Base-by-base conservation (phyloP, 2,329 filamentous ascomycete genomes). In the Grosmannia serpens region DNA sequence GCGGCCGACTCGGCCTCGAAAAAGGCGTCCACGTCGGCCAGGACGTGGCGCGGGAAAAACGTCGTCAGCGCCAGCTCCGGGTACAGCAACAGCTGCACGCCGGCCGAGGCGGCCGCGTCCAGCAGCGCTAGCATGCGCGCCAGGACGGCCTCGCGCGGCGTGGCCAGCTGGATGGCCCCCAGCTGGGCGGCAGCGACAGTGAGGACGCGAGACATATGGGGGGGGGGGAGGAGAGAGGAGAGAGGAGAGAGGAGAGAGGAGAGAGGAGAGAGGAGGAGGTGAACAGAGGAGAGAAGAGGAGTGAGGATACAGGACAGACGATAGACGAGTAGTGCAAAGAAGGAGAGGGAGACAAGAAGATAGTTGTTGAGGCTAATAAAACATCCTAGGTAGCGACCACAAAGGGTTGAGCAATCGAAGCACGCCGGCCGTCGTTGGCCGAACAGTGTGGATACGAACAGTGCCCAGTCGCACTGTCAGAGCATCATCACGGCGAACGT, bases 1-100 rank as follows among this genome's bases (percentile, higher is more conserved):
- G 44, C 33, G 9, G 75, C 71, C 35, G 74, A 74, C 62, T 68
- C 70, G 57, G 73, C 71, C 61, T 82, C 79, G 64, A 82, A 82
- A 69, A 74, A 82, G 11, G 64, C 62, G 56, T 76, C 75, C 26
- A 70, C 66, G 57, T 76, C 72, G 15, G 71, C 65, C 60, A 79
- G 73, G 35, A 79, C 67, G 62, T 79, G 73, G 4, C 77, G 73
- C 0, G 79, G 78, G 64, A 81, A 81, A 71, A 83, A 82, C 1
- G 78, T 81, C 0, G 78, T 80, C 13, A 81, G 71, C 20, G 78
- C 74, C 13, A 73, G 70, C 66, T 82, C 79, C 1, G 78, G 79
- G 62, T 76, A 82, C 33, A 80, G 72, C 8, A 81, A 73, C 1
- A 82, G 65, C 60, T 76, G 70, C 41, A 75, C 77, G 10, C 71